Evolutionary conservation across 441 rosid species (phyloP).

Genomic region (Arabidopsis hybrid): DNA sequence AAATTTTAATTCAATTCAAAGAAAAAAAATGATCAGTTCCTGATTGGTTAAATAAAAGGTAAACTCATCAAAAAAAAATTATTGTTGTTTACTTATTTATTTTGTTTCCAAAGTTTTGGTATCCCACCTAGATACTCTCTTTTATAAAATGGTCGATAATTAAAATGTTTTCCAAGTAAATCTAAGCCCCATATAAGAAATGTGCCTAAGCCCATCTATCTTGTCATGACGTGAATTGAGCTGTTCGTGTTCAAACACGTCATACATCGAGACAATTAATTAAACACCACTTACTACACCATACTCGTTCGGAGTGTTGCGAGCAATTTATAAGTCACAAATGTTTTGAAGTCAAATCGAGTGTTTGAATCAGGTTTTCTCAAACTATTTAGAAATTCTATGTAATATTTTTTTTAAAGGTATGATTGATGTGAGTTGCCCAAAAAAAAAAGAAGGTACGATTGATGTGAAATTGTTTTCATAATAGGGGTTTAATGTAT

Average conservation of each 20-base stretch:
- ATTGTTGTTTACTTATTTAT: too few relatives aligned
- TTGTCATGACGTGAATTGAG: background rate
- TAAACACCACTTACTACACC: background rate
- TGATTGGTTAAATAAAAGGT: too few relatives aligned
- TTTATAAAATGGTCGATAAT: background rate
- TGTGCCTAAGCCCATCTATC: background rate
- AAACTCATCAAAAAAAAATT: too few relatives aligned
- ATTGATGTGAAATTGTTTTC: too few relatives aligned
- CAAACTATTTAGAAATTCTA: background rate
- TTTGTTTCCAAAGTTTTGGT: too few relatives aligned
- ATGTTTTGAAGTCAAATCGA: background rate
- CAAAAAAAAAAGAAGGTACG: too few relatives aligned
- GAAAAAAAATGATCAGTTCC: too few relatives aligned
- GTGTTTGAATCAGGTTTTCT: background rate
- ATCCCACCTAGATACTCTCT: background rate
- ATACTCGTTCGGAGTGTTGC: background rate
- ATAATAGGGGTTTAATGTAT: too few relatives aligned
- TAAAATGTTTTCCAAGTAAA: background rate
- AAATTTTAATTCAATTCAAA: too few relatives aligned
- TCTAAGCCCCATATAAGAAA: background rate
- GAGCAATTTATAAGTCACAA: background rate
- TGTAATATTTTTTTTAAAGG: background rate
- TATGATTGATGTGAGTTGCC: background rate
- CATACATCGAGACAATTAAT: background rate
- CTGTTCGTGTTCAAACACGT: conserved; percentile 6